Base-by-base conservation (phyloP, 176 grass and related monocot genomes). In the Carex cristatella region DNA sequence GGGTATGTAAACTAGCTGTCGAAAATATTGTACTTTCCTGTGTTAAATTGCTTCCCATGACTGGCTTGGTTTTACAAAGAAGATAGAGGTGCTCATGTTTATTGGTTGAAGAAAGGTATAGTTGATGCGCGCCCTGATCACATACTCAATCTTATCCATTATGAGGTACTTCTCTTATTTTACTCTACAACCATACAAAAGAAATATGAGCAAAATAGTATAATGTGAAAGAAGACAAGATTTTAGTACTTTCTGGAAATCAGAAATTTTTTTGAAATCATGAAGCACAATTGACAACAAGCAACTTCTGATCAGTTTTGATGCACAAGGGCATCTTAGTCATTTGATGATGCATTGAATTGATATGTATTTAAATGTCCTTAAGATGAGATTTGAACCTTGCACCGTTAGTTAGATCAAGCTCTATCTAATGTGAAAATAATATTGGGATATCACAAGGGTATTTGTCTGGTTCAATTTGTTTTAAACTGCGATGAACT, bases 111-210 rank as follows among this genome's bases (percentile, higher is more conserved):
- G 56, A 99, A 99, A 90, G 91, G 93, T 88, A 89, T 65, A 32
- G 87, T 90, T 57, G 96, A 99, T 86, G 42, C 88, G 3, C 84
- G 85, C 32, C 91, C 91, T 85, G 91, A 99, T 80, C 96, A 99
- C 81, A 85, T 94, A 42, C 68, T 99, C 81, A 94, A 99, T 74
- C 93, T 94, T 84, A 95, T 99, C 80, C 96, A 99, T 84, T 99
- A 99, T 87, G 96, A 99, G 91, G 96, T 98, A 83, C 78, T 58
- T 69, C 1, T 4, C 35, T 15, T 68, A 72, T 55, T 76, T 74
- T 19, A 28, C 40, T 49, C 2, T 54, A 31, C 55, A 71, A 19
- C 7, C 35, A 44, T 71, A 42, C 16, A 46, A 71, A 53, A 54
- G n/a, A 53, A 37, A 53, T 56, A 57, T 78, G 12, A 32, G 35